Conservation (phyloP, 2,329 filamentous ascomycete species). For the Lasiodiplodia theobromae region DNA sequence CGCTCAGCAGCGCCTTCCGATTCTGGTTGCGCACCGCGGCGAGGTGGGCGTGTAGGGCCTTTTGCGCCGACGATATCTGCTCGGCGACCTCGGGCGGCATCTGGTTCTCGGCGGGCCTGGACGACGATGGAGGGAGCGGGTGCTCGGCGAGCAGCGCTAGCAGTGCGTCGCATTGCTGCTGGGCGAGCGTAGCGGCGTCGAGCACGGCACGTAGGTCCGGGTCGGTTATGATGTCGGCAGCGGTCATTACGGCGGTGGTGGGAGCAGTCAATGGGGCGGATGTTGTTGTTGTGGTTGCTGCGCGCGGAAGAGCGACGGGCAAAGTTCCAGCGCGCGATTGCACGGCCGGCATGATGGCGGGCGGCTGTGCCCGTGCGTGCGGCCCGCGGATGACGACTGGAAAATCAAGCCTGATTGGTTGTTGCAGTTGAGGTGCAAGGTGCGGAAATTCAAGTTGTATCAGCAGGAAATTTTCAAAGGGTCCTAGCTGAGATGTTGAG, state of each 20-base stretch:
- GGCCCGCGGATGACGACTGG: neutral
- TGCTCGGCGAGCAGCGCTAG: conserved; percentile 64
- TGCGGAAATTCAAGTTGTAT: neutral
- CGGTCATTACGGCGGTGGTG: conserved; percentile 20
- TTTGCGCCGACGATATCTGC: conserved; percentile 77
- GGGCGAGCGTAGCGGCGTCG: conserved; percentile 74
- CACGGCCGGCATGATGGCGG: conserved; percentile 19
- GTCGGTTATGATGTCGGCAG: conserved; percentile 64
- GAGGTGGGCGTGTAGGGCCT: conserved; percentile 75
- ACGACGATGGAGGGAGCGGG: conserved; percentile 39
- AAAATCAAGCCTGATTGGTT: conserved; percentile 2
- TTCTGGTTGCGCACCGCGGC: conserved; percentile 72
- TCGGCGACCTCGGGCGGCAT: conserved; percentile 60
- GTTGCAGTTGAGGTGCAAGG: neutral
- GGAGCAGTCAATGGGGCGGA: neutral
- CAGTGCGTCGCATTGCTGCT: conserved; percentile 71
- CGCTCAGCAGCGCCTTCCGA: conserved; percentile 78
- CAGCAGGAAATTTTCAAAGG: neutral
- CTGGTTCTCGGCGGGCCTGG: conserved; percentile 38
- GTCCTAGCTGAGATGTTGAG: neutral
- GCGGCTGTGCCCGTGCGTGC: conserved; percentile 5
- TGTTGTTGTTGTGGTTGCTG: neutral
- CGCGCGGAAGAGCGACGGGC: neutral
- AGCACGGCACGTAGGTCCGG: conserved; percentile 72
- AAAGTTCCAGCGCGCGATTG: neutral